These are phyloP conservation scores for Sistotremastrum niveocremeum DNA, from an alignment of 768 basidiomycete species.

Conservation along the genomic window DNA sequence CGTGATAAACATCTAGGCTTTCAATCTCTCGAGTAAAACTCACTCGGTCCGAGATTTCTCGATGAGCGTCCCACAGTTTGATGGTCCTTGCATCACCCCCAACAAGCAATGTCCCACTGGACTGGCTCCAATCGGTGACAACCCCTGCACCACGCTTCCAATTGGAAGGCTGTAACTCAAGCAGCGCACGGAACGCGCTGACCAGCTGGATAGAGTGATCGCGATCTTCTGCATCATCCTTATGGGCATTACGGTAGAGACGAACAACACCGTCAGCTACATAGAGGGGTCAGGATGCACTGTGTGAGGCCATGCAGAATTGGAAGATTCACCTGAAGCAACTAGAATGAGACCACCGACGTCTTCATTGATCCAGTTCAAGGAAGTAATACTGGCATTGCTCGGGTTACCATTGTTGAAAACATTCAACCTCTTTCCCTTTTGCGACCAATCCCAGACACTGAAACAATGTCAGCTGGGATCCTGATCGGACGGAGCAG, in stretches of 20 bases:
- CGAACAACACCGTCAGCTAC: conserved; percentile 87
- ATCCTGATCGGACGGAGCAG: background rate
- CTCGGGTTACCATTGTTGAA: conserved; percentile 84
- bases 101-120: conserved; percentile 69
- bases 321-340: conserved; percentile 52
- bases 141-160: conserved; percentile 71
- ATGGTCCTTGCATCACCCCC: conserved; percentile 86
- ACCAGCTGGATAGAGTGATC: conserved; percentile 78
- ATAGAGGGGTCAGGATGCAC: background rate
- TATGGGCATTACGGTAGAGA: conserved; percentile 55
- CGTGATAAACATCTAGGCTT: background rate
- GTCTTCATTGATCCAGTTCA: conserved; percentile 93
- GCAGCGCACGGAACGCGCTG: conserved; percentile 82
- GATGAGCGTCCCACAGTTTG: conserved; percentile 90
- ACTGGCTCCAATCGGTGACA: conserved; percentile 89
- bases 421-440: conserved; percentile 50
- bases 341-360: conserved; percentile 82
- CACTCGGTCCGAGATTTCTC: conserved; percentile 66
- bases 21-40: conserved; percentile 12
- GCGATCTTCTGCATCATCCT: conserved; percentile 53
- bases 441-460: conserved; percentile 89
- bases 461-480: conserved; percentile 26
- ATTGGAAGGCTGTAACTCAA: conserved; percentile 52
- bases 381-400: conserved; percentile 72
- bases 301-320: background rate